Evolutionary conservation across 2,329 filamentous ascomycete species (phyloP).

Genomic region (Fusarium bactridioides): DNA sequence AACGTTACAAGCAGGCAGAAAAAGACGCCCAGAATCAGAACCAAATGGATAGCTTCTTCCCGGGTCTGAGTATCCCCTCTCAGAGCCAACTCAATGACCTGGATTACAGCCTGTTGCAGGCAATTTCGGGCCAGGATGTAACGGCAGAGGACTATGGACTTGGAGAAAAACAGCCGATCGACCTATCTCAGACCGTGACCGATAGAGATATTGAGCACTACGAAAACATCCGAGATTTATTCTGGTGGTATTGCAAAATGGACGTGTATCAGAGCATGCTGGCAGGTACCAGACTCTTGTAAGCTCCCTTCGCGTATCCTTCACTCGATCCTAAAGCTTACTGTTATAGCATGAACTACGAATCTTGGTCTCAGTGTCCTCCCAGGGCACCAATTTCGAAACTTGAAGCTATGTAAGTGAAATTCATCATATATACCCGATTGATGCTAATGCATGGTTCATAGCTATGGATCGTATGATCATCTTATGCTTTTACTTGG

Average conservation of each 20-base stretch:
- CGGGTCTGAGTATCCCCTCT: constrained; percentile 27
- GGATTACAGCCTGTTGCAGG: constrained; percentile 52
- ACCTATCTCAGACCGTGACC: constrained; percentile 45
- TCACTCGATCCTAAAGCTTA: constrained; percentile 24
- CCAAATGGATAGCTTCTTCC: constrained; percentile 41
- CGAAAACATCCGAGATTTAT: constrained; percentile 83
- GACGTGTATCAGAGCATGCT: constrained; percentile 91
- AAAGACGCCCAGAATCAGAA: constrained; percentile 50
- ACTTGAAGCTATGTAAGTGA: constrained; percentile 72
- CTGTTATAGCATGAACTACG: constrained; percentile 74
- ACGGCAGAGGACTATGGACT: constrained; percentile 51
- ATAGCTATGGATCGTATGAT: constrained; percentile 86
- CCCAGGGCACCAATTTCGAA: constrained; percentile 83
- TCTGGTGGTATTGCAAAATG: constrained; percentile 97
- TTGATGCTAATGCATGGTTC: constrained; percentile 36
- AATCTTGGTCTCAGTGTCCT: constrained; percentile 84
- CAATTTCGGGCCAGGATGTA: constrained; percentile 52
- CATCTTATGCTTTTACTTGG: constrained; percentile 84
- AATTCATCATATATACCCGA: no score
- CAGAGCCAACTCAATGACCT: constrained; percentile 48
- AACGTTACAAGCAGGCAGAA: constrained; percentile 48
- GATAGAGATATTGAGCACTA: constrained; percentile 78
- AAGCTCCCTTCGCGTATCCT: constrained; percentile 52
- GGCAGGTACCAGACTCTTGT: constrained; percentile 87
- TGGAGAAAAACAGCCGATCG: constrained; percentile 39